Evolutionary conservation across 202 grass and related monocot genomes (phyloP).

Genomic region (Sporobolus alterniflorus): DNA sequence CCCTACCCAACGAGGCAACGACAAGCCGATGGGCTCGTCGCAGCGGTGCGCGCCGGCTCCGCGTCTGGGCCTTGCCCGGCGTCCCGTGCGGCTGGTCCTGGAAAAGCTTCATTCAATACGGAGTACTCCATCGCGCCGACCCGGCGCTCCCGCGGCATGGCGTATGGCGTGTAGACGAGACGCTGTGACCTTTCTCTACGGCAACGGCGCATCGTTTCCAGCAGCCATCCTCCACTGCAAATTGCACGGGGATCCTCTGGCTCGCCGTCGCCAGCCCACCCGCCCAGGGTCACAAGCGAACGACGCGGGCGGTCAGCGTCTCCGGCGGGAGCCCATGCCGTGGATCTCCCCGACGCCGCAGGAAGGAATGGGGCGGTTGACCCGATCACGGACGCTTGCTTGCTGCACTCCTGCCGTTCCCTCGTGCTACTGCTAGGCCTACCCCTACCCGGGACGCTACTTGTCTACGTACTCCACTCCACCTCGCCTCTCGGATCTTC

Average conservation of each 20-base stretch:
- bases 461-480: constrained; percentile 1
- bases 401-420: neutral
- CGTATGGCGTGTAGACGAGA: neutral
- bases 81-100: neutral
- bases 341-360: constrained; percentile 12
- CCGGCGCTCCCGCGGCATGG: neutral
- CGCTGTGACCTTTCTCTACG: neutral
- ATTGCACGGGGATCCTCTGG: neutral
- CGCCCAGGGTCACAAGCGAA: neutral
- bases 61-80: constrained; percentile 11
- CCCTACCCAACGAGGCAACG: neutral
- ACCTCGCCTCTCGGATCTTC: constrained; percentile 29
- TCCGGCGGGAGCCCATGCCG: constrained; percentile 5
- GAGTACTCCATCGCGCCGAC: neutral
- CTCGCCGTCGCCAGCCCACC: neutral
- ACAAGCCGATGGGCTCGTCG: neutral
- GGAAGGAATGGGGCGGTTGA: constrained; percentile 33
- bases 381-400: constrained; percentile 2
- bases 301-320: constrained; percentile 7
- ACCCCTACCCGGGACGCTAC: neutral
- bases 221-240: too few species aligned
- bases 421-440: constrained; percentile 9
- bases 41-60: neutral
- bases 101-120: neutral
- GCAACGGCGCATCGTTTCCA: neutral